Percentiles rank a stretch among this genome's conserved stretches.
Conservation (phyloP, 176 grass and related monocot genomes). For the Olyra latifolia region DNA sequence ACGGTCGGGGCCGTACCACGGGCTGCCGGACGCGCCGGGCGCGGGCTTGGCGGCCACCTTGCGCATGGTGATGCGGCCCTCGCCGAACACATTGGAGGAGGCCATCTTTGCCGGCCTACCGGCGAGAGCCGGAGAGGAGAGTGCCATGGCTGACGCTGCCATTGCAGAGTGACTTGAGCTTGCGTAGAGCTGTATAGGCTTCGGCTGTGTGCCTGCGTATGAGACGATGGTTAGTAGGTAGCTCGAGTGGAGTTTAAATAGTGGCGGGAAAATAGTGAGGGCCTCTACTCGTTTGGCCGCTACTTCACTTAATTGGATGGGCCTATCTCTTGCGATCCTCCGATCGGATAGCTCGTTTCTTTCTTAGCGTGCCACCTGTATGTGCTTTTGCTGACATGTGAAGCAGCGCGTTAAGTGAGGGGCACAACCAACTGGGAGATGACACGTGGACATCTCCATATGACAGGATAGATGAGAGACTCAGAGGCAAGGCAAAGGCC, state of each 20-base stretch:
- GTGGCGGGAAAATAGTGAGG: constrained; percentile 4
- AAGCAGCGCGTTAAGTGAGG: neutral
- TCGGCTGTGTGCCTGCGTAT: neutral
- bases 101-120: constrained; percentile 5
- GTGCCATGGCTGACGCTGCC: constrained; percentile 33
- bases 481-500: too few relatives aligned
- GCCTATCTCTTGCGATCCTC: constrained; percentile 9
- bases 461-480: neutral
- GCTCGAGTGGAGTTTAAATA: constrained; percentile 31
- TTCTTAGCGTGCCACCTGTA: constrained; percentile 5
- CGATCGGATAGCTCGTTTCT: neutral
- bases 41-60: constrained; percentile 37
- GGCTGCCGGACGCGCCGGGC: constrained; percentile 18
- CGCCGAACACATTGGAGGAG: constrained; percentile 33
- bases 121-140: constrained; percentile 24
- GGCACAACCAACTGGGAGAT: neutral
- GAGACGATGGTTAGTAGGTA: neutral
- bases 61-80: constrained; percentile 49
- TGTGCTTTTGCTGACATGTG: constrained; percentile 15
- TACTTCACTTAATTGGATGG: neutral
- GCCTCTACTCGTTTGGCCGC: neutral
- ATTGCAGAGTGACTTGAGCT: constrained; percentile 25
- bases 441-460: neutral
- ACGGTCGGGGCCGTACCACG: constrained; percentile 36
- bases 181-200: neutral